Evolutionary conservation across 495 filamentous ascomycete species (phyloP).

Genomic region (Hypomontagnella monticulosa): DNA sequence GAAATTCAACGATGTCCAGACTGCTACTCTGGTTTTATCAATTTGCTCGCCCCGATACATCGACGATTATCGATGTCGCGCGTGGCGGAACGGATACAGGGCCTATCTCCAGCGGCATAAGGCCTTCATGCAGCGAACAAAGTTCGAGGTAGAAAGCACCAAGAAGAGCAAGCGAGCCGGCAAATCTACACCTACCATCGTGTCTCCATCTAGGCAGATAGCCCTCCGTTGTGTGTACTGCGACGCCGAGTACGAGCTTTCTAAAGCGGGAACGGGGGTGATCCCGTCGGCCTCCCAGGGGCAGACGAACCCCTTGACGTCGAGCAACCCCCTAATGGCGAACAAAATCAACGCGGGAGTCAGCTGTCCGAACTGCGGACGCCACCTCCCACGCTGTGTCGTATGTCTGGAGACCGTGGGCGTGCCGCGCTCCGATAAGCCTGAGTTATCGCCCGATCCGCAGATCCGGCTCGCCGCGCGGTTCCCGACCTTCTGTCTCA

Average conservation of each 20-base stretch:
- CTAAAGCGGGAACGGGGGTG: conserved; percentile 40
- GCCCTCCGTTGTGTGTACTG: conserved; percentile 87
- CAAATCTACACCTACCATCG: conserved; percentile 68
- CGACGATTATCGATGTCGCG: conserved; percentile 75
- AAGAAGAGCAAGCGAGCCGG: conserved; percentile 69
- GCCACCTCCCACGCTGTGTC: conserved; percentile 87
- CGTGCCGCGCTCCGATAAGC: conserved; percentile 72
- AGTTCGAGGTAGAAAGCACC: conserved; percentile 72
- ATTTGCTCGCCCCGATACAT: conserved; percentile 84
- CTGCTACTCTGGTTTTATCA: conserved; percentile 84
- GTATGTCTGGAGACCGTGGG: conserved; percentile 89
- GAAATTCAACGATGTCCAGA: conserved; percentile 89
- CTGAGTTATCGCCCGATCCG: conserved; percentile 63
- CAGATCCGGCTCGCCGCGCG: conserved; percentile 57
- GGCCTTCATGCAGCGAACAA: conserved; percentile 61
- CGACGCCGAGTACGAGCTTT: conserved; percentile 62
- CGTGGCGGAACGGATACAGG: conserved; percentile 86
- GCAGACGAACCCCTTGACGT: conserved; percentile 53
- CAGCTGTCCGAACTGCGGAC: conserved; percentile 84
- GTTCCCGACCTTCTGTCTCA: conserved; percentile 82
- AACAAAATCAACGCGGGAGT: conserved; percentile 63
- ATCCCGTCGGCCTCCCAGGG: conserved; percentile 24
- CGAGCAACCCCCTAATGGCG: conserved; percentile 56
- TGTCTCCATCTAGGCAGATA: conserved; percentile 76
- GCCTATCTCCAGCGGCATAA: conserved; percentile 75